A percentile compares a stretch with the other conserved stretches of the same genome.
Conservation (phyloP, 768 basidiomycete species). For the Calocybe indica region DNA sequence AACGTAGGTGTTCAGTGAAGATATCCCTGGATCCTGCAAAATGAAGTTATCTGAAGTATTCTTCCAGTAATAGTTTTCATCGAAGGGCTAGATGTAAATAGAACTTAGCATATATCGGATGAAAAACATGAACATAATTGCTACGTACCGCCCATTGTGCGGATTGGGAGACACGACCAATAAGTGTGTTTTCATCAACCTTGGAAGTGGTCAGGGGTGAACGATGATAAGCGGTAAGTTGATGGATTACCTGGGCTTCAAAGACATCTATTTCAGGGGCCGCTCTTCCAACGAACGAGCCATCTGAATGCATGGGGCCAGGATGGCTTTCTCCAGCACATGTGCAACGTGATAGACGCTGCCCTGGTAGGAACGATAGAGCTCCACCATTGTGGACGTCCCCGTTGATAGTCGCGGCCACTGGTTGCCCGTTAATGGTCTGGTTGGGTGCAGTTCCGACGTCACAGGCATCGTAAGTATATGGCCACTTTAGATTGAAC, state of each 20-base stretch:
- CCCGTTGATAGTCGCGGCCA: slow-evolving; percentile 55
- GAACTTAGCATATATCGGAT: neutral
- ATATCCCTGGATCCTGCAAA: slow-evolving; percentile 49
- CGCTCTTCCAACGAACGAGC: slow-evolving; percentile 71
- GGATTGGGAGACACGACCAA: slow-evolving; percentile 72
- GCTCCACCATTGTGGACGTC: slow-evolving; percentile 33
- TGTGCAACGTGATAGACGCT: slow-evolving; percentile 81
- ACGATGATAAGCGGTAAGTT: neutral
- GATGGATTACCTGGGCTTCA: slow-evolving; percentile 58
- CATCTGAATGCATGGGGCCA: slow-evolving; percentile 70
- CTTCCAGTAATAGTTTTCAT: slow-evolving; percentile 63
- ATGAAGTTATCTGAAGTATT: slow-evolving; percentile 56
- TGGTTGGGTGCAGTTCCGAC: slow-evolving; percentile 83
- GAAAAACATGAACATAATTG: neutral
- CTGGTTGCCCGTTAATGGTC: slow-evolving; percentile 62
- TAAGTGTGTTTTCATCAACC: slow-evolving; percentile 41
- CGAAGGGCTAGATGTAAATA: slow-evolving; percentile 51
- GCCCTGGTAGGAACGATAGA: slow-evolving; percentile 76
- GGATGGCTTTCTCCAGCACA: slow-evolving; percentile 80
- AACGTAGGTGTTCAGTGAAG: slow-evolving; percentile 53
- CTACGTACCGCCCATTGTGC: slow-evolving; percentile 73
- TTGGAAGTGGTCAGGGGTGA: slow-evolving; percentile 11
- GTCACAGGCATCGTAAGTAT: slow-evolving; percentile 79
- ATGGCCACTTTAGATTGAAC: slow-evolving; percentile 57
- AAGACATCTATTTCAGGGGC: slow-evolving; percentile 92